These are phyloP conservation scores for Monascus purpureus DNA, from an alignment of 495 filamentous ascomycete genomes.

Conservation along the genomic window DNA sequence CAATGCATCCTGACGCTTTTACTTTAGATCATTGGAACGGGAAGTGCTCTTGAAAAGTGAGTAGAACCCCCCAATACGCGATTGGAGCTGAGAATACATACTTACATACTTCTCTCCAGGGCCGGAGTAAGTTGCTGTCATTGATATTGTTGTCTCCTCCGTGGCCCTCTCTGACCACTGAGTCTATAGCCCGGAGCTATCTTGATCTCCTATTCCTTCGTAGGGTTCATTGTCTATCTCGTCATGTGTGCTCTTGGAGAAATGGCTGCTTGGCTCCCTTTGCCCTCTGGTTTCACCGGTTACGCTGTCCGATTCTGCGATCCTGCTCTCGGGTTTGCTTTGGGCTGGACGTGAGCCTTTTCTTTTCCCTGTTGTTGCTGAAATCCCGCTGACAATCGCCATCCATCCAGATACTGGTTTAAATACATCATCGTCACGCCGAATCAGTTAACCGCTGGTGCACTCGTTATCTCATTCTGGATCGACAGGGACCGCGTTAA, in stretches of 20 bases:
- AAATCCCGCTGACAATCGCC: neutral
- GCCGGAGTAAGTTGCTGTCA: slow-evolving; percentile 19
- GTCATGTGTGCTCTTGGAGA: slow-evolving; percentile 56
- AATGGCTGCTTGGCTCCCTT: slow-evolving; percentile 55
- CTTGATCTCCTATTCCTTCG: slow-evolving; percentile 51
- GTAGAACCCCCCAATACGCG: neutral
- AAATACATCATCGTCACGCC: slow-evolving; percentile 64
- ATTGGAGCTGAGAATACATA: neutral
- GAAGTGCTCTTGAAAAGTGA: slow-evolving; percentile 45
- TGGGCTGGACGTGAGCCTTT: slow-evolving; percentile 41
- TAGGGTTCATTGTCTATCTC: slow-evolving; percentile 48
- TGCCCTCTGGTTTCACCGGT: slow-evolving; percentile 45
- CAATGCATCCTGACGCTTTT: too few species aligned
- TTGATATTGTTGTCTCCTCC: too few species aligned
- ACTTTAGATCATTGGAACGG: slow-evolving; percentile 54
- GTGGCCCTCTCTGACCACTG: slow-evolving; percentile 3
- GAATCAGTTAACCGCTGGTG: slow-evolving; percentile 69
- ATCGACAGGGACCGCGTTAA: slow-evolving; percentile 22
- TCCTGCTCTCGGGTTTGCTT: slow-evolving; percentile 52
- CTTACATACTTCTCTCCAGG: slow-evolving; percentile 7
- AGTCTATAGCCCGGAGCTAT: slow-evolving; percentile 59
- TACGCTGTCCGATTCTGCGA: slow-evolving; percentile 51
- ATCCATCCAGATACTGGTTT: slow-evolving; percentile 35
- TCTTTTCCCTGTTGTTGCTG: neutral
- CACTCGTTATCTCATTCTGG: slow-evolving; percentile 70